Evolutionary conservation across 148 eudicot genomes (phyloP), one percentile per base, ranked within the genome.

Genomic region (Chenopodium album): DNA sequence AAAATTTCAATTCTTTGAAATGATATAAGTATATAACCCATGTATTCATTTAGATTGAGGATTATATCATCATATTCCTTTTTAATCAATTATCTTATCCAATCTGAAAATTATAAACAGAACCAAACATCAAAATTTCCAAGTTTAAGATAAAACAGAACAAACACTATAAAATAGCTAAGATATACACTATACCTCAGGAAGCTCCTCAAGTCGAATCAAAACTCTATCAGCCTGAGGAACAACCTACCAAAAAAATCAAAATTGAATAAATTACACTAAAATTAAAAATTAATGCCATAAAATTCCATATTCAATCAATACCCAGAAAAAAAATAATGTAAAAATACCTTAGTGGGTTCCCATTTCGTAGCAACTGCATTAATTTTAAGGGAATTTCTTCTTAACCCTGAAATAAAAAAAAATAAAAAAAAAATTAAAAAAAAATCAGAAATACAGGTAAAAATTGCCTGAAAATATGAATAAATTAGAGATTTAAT

Each of bases 201-300:
- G 91, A 26, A 93, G 93, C 75, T 85, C 84, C 88, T 94, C 95
- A 3, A 94, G 91, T 75, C 95, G 94, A 90, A 94, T 75, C 64
- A 94, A 85, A 48, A 94, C 98, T 83, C 97, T 89, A 85, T 93
- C 95, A 80, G 91, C 93, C 85, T 93, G 98, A 31, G 98, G 98
- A 75, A 85, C 90, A 87, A 93, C 98, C 98, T 94, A 72, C 64
- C 71, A 67, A 71, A 50, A 34, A 68, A 11, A 62, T 19, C 77
- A 79, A 46, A 62, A 11, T 67, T 26, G 9, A 71, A 26, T 19
- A 34, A 80, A 75, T 41, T 71, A 9, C 44, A 47, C 29, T n/a
- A 17, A 20, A 59, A 64, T 19, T 14, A 67, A 19, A n/a, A 17
- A 19, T 59, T 4, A 59, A 59, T 16, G 54, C 54, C 16, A 9